A percentile compares a stretch with the other conserved stretches of the same genome.
Conservation (phyloP, 371 early-diverging fungal species). For the Mortierella sp. region DNA sequence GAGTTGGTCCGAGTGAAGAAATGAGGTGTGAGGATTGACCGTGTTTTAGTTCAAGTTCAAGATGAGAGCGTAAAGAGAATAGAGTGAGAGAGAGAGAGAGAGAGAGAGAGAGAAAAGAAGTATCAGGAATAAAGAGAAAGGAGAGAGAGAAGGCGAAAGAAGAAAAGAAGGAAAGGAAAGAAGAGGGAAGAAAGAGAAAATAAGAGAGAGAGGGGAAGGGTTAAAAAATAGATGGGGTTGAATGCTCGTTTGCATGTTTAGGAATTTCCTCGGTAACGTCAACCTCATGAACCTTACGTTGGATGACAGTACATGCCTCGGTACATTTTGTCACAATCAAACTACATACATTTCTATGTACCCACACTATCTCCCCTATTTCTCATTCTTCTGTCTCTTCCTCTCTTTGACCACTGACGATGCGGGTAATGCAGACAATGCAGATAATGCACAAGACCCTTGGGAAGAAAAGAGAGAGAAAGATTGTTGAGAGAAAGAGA, state of each 20-base stretch:
- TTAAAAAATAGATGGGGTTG: not conserved
- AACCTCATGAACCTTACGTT: too few species aligned
- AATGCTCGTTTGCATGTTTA: not conserved
- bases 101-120: not conserved
- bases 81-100: not conserved
- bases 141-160: not conserved
- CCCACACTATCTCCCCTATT: conserved; percentile 4
- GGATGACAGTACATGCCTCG: too few species aligned
- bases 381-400: not conserved
- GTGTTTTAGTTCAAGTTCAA: not conserved
- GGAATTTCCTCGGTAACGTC: not conserved
- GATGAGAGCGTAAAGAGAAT: too few species aligned
- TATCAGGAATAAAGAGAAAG: not conserved
- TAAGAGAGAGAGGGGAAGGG: not conserved
- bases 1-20: not conserved
- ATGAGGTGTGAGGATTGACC: not conserved
- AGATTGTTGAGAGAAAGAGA: too few species aligned
- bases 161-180: not conserved
- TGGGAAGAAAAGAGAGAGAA: too few species aligned
- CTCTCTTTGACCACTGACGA: too few species aligned
- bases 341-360: conserved; percentile 8
- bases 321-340: too few species aligned
- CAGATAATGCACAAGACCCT: too few species aligned
- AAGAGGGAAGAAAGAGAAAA: not conserved
- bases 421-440: too few species aligned